Conservation (phyloP, 2,329 filamentous ascomycete species). For the Triangularia verruculosa region DNA sequence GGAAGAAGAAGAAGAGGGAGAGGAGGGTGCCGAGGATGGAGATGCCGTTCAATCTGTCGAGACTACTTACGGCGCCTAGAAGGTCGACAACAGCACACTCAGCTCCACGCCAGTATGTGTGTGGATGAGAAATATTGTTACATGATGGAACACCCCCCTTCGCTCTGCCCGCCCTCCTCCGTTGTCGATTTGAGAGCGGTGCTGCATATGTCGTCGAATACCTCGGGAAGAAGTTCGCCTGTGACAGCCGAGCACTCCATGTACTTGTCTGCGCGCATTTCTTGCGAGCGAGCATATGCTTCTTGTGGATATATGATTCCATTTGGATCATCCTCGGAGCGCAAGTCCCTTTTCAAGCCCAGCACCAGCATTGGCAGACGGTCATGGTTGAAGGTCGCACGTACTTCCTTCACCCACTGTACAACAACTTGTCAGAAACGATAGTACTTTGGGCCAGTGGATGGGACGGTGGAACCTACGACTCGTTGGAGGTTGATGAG, state of each 20-base stretch:
- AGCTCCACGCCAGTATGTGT: neutral
- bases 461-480: slow-evolving; percentile 38
- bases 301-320: slow-evolving; percentile 61
- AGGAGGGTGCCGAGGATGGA: slow-evolving; percentile 30
- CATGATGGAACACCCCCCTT: slow-evolving; percentile 52
- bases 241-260: slow-evolving; percentile 62
- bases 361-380: slow-evolving; percentile 54
- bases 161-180: slow-evolving; percentile 49
- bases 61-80: neutral
- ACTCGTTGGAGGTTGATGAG: slow-evolving; percentile 57
- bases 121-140: slow-evolving; percentile 32
- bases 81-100: slow-evolving; percentile 25
- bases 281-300: slow-evolving; percentile 54
- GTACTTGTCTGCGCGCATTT: slow-evolving; percentile 60
- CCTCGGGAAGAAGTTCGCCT: slow-evolving; percentile 55
- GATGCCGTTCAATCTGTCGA: slow-evolving; percentile 34
- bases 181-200: slow-evolving; percentile 51
- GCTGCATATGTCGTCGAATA: slow-evolving; percentile 59
- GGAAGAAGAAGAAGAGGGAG: slow-evolving; percentile 36
- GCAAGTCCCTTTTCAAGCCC: slow-evolving; percentile 59
- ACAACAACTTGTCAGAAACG: slow-evolving; percentile 10
- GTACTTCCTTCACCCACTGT: slow-evolving; percentile 58
- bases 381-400: slow-evolving; percentile 47
- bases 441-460: neutral
- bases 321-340: slow-evolving; percentile 56